These are phyloP conservation scores for Curvularia spicifera DNA, from an alignment of 2,329 filamentous ascomycete species.

Conservation along the genomic window DNA sequence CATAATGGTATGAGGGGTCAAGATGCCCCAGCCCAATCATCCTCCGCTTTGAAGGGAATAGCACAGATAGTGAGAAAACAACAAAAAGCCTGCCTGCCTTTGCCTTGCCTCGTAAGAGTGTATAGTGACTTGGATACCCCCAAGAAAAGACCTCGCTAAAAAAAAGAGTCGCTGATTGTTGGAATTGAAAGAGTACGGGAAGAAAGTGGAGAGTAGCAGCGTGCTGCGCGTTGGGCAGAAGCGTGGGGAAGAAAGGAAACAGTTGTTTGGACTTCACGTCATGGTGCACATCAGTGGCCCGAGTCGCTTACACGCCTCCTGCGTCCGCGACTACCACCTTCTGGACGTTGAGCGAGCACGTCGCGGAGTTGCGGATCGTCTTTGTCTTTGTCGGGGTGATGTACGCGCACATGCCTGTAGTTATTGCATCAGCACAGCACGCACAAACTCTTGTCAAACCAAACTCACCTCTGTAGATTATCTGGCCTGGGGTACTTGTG, in stretches of 20 bases:
- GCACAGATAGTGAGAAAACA: background rate
- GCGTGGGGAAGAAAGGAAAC: background rate
- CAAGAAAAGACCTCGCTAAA: background rate
- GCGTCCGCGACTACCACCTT: constrained; percentile 81
- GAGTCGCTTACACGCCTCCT: constrained; percentile 65
- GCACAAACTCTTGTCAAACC: background rate
- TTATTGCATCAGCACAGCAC: background rate
- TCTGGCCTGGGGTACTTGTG: constrained; percentile 95
- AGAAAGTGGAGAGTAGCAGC: background rate
- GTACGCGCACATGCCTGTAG: constrained; percentile 84
- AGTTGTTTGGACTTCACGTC: background rate
- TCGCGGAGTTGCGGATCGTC: constrained; percentile 82
- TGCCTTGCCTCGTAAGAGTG: background rate
- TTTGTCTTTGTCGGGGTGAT: constrained; percentile 88
- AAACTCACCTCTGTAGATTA: constrained; percentile 83
- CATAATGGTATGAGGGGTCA: background rate
- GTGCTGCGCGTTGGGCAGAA: background rate
- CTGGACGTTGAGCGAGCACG: constrained; percentile 83
- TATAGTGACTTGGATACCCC: too few species aligned
- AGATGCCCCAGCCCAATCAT: background rate
- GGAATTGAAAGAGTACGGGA: background rate
- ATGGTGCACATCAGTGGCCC: constrained; percentile 7
- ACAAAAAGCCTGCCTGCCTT: background rate
- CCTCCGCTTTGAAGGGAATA: background rate
- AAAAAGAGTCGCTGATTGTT: background rate